phyloP scores from a whole-genome alignment of 495 filamentous ascomycete genomes.

The Xylaria nigripes region DNA sequence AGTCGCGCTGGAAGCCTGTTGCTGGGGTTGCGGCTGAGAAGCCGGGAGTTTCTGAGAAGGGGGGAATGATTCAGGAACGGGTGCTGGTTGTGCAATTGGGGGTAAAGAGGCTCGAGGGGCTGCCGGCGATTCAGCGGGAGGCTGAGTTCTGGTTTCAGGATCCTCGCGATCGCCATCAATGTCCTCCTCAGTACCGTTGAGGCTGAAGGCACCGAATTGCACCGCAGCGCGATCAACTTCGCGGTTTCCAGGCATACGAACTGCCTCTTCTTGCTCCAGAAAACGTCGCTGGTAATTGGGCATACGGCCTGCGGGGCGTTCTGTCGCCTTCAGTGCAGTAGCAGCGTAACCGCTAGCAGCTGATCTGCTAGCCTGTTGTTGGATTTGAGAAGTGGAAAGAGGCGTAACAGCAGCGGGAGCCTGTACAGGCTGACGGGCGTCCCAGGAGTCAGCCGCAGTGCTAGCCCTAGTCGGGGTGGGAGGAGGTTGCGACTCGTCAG shows the following conservation, averaged over 20 bases:
- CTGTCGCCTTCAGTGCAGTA: conserved; percentile 68
- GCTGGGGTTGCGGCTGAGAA: conserved; percentile 46
- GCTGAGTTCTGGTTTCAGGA: conserved; percentile 87
- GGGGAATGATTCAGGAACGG: conserved; percentile 50
- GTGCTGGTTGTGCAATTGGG: conserved; percentile 51
- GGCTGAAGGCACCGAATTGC: conserved; percentile 91
- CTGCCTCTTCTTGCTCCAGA: conserved; percentile 90
- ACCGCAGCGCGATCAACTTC: conserved; percentile 90
- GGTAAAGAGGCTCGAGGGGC: conserved; percentile 86
- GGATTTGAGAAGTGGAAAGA: conserved; percentile 47
- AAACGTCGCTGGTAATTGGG: conserved; percentile 74
- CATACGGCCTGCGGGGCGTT: conserved; percentile 47
- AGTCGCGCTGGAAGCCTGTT: conserved; percentile 32
- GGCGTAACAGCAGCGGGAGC: conserved; percentile 46
- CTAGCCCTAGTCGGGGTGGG: conserved; percentile 81
- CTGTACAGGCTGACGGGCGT: conserved; percentile 47
- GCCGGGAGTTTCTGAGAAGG: conserved; percentile 61
- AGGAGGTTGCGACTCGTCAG: conserved; percentile 65
- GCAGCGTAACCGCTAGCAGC: conserved; percentile 61
- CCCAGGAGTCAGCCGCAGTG: conserved; percentile 75
- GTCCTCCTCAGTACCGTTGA: conserved; percentile 73
- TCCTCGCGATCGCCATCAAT: conserved; percentile 93
- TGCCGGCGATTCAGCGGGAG: conserved; percentile 86
- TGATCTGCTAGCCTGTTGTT: conserved; percentile 47
- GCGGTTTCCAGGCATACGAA: conserved; percentile 98